A percentile compares a stretch with the other conserved stretches of the same genome.
These are phyloP conservation scores for Haematococcus lacustris DNA, from an alignment of 139 green algal species.

Conservation along the genomic window DNA sequence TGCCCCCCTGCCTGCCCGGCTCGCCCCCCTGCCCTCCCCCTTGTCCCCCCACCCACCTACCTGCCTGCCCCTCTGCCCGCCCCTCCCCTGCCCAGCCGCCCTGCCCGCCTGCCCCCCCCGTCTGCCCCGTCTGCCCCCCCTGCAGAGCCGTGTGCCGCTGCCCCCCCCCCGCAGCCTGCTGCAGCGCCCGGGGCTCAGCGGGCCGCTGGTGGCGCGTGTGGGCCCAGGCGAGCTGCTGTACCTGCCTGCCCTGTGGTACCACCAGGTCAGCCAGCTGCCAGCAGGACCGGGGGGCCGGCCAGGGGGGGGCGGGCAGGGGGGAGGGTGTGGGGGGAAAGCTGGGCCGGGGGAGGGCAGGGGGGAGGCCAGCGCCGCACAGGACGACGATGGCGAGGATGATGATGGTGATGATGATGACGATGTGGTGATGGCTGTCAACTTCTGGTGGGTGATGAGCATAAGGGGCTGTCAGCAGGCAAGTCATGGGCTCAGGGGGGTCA, in stretches of 20 bases:
- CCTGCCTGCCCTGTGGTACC: conserved; percentile 70
- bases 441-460: too few species aligned
- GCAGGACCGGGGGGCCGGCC: neutral
- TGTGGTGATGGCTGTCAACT: conserved; percentile 74
- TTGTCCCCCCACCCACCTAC: neutral
- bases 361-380: too few species aligned
- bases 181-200: neutral
- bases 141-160: neutral
- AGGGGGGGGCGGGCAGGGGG: too few species aligned
- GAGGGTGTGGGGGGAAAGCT: too few species aligned
- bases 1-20: neutral
- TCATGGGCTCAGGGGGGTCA: too few species aligned
- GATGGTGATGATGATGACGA: conserved; percentile 20
- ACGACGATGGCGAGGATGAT: too few species aligned
- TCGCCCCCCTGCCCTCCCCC: neutral
- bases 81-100: neutral
- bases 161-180: neutral
- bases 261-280: conserved; percentile 44
- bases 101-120: neutral
- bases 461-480: too few species aligned
- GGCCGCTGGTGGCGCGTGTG: conserved; percentile 16
- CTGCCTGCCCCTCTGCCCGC: neutral
- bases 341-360: too few species aligned
- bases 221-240: conserved; percentile 64
- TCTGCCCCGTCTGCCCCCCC: neutral